A percentile compares a stretch with the other conserved stretches of the same genome.
Evolutionary conservation across 192 early-diverging fungal genomes (phyloP).

Genomic region (Backusella macrospora): DNA sequence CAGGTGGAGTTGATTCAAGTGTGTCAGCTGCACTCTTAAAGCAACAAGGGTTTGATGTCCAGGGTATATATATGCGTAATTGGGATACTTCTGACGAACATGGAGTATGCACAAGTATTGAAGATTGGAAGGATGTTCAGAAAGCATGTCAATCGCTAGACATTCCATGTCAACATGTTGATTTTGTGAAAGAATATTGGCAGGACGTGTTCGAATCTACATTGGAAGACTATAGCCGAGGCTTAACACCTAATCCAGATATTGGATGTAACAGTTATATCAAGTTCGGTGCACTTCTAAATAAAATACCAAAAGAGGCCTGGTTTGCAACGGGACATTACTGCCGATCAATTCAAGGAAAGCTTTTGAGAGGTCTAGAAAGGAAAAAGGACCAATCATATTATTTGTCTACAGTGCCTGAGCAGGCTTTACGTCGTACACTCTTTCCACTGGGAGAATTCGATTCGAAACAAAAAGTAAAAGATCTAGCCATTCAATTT

Average conservation of each 20-base stretch:
- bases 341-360: constrained; percentile 45
- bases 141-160: constrained; percentile 65
- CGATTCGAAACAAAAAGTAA: constrained; percentile 69
- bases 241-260: constrained; percentile 92
- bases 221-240: constrained; percentile 69
- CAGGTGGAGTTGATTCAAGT: constrained; percentile 94
- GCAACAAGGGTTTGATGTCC: constrained; percentile 63
- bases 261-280: constrained; percentile 87
- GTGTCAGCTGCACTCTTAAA: constrained; percentile 81
- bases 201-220: constrained; percentile 81
- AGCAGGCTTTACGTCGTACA: constrained; percentile 43
- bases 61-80: constrained; percentile 92
- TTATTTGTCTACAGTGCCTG: constrained; percentile 74
- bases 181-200: constrained; percentile 93
- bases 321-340: constrained; percentile 59
- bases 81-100: constrained; percentile 88
- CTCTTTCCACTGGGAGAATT: constrained; percentile 86
- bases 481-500: constrained; percentile 59
- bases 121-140: constrained; percentile 82
- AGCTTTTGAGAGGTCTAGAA: constrained; percentile 60
- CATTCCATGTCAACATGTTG: constrained; percentile 64
- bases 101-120: constrained; percentile 73
- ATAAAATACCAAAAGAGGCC: constrained; percentile 36
- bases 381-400: constrained; percentile 91
- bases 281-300: constrained; percentile 91